These are phyloP conservation scores for Loxodes magnus DNA, from an alignment of 73 alveolate species.

Conservation along the genomic window DNA sequence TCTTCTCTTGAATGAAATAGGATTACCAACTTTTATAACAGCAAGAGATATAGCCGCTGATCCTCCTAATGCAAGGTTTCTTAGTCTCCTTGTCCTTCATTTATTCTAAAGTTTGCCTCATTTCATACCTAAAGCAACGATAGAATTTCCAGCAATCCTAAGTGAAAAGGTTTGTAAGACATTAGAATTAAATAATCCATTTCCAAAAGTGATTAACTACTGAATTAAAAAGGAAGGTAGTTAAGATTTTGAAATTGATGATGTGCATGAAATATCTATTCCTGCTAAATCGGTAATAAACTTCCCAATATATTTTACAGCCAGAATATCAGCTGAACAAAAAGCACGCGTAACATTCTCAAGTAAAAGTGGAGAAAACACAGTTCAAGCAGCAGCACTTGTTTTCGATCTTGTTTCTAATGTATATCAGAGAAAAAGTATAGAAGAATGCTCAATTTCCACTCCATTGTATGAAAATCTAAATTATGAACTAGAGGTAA, in stretches of 20 bases:
- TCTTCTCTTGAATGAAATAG: conserved; percentile 66
- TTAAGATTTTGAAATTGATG: conserved; percentile 72
- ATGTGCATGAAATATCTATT: conserved; percentile 61
- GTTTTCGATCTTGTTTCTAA: conserved; percentile 88
- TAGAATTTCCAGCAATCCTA: conserved; percentile 80
- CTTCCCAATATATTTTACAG: conserved; percentile 81
- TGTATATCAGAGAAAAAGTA: conserved; percentile 74
- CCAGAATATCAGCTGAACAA: conserved; percentile 77
- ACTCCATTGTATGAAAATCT: conserved; percentile 24
- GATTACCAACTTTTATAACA: conserved; percentile 49
- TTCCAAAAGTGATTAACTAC: conserved; percentile 79
- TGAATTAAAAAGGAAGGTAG: conserved; percentile 92
- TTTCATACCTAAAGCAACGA: conserved; percentile 85
- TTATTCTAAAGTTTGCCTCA: conserved; percentile 87
- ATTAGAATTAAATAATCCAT: conserved; percentile 71
- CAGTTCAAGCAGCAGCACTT: conserved; percentile 91
- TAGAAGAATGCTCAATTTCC: conserved; percentile 46
- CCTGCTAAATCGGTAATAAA: conserved; percentile 72
- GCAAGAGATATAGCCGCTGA: conserved; percentile 64
- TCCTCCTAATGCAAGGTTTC: conserved; percentile 94
- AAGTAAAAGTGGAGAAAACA: conserved; percentile 79
- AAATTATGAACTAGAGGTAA: conserved; percentile 16
- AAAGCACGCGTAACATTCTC: conserved; percentile 84
- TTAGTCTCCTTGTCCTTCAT: conserved; percentile 69
- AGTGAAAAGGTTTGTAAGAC: conserved; percentile 84